Evolutionary conservation across 2,329 filamentous ascomycete genomes (phyloP), one percentile per base, ranked within the genome.

Genomic region (Microcera coccophila): DNA sequence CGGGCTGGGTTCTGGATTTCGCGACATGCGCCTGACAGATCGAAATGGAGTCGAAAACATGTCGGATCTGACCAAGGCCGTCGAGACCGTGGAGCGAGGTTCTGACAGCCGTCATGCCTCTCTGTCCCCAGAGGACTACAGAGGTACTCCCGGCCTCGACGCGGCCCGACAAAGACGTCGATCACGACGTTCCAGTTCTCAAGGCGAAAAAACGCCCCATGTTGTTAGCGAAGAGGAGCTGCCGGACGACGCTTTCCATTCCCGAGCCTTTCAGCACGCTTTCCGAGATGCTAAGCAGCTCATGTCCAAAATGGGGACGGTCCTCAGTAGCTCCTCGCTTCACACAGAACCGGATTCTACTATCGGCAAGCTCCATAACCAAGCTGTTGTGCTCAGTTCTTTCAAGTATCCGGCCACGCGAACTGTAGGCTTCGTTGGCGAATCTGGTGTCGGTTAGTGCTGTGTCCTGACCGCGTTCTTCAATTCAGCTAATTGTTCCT

Each of bases 371-470:
- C 62, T 74, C 2, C 50, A 65, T 39, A 31, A 49, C 5, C 51
- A 64, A 24, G 68, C 67, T 2, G 19, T 42, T 1, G 42, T 52
- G 0, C 45, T 76, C 17, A 60, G 63, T 2, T 20, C 26, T 0
- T 75, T 73, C 35, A 50, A 65, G 15, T 65, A 63, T 19, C 66
- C 66, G 1, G 59, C 66, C 0, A 67, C 61, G 2, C 59, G 70
- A 14, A 70, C 55, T 3, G 69, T 76, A 1, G 72, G 70, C 0
- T 66, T 75, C 29, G 69, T 75, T 0, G 73, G 73, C 0, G 72
- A 74, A 45, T 72, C 72, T 11, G 73, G 72, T 3, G 69, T 66
- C 24, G 69, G 69, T 70, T 50, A 50, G 63, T 44, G 14, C 10
- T 16, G 2, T 3, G 3, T 12, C 0, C 5, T 24, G n/a, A 5